phyloP scores from a whole-genome alignment of 257 asterid genomes.

The Nicotiana noctiflora region DNA sequence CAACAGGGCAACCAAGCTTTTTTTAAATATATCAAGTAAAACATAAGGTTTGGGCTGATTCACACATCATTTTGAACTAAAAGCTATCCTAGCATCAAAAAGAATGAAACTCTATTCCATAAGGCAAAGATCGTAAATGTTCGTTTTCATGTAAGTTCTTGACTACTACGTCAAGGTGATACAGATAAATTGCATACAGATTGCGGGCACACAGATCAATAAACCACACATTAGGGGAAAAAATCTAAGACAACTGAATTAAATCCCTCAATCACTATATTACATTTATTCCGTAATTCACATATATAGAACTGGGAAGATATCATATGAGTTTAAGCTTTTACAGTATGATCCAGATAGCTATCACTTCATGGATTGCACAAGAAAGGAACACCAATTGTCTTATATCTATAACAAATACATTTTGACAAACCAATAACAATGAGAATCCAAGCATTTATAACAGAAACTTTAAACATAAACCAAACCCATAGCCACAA shows the following conservation, averaged over 20 bases:
- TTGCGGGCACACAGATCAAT: not conserved
- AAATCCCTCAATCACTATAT: slow-evolving; percentile 1
- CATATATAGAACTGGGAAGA: slow-evolving; percentile 4
- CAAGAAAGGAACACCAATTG: slow-evolving; percentile 12
- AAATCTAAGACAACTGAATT: not conserved
- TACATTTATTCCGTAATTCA: slow-evolving; percentile 5
- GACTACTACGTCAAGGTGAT: not conserved
- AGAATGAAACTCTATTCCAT: not conserved
- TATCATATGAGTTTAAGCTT: slow-evolving; percentile 10
- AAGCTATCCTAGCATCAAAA: not conserved
- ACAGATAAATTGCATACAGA: not conserved
- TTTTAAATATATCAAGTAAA: not conserved
- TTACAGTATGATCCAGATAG: slow-evolving; percentile 12
- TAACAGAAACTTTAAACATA: slow-evolving; percentile 27
- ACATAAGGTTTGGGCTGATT: not conserved
- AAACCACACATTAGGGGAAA: not conserved
- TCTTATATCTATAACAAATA: slow-evolving; percentile 27
- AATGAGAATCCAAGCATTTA: slow-evolving; percentile 32
- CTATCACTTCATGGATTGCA: slow-evolving; percentile 6
- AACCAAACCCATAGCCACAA: slow-evolving; percentile 55
- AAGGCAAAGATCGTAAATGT: not conserved
- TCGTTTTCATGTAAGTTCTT: not conserved
- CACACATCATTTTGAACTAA: not conserved
- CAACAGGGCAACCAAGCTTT: not conserved
- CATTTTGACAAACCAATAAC: slow-evolving; percentile 58